phyloP scores from a whole-genome alignment of 495 filamentous ascomycete species.

The Penicillium lagena region DNA sequence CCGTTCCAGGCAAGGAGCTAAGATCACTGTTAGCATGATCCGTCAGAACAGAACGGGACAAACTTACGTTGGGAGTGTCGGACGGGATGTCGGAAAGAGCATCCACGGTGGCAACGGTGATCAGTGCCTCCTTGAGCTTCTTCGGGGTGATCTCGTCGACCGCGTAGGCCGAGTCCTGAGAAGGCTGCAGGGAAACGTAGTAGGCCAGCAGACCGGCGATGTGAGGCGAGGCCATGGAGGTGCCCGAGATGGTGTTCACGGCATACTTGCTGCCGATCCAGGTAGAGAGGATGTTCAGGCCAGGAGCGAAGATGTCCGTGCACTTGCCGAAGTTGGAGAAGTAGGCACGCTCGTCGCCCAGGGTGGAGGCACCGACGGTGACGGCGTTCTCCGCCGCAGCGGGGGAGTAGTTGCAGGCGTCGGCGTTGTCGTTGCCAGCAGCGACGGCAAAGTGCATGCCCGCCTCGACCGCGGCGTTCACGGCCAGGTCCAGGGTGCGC shows the following conservation, averaged over 20 bases:
- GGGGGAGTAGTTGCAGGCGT: constrained; percentile 99
- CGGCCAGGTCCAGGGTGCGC: constrained; percentile 76
- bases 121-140: constrained; percentile 85
- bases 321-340: constrained; percentile 99
- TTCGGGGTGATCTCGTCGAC: constrained; percentile 85
- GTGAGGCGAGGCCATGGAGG: constrained; percentile 98
- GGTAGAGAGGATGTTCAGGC: constrained; percentile 92
- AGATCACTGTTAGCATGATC: constrained; percentile 33
- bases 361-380: constrained; percentile 91
- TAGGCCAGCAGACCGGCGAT: constrained; percentile 95
- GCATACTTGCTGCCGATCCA: constrained; percentile 95
- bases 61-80: constrained; percentile 71
- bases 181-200: constrained; percentile 91
- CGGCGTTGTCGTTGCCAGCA: constrained; percentile 95
- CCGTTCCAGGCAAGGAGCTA: constrained; percentile 97
- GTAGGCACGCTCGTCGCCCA: constrained; percentile 94
- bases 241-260: constrained; percentile 97
- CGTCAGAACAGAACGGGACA: background rate
- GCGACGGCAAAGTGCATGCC: constrained; percentile 97
- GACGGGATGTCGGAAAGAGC: constrained; percentile 77
- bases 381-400: constrained; percentile 88
- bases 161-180: constrained; percentile 80
- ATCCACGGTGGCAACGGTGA: constrained; percentile 74
- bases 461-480: constrained; percentile 85
- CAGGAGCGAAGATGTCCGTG: constrained; percentile 98